A percentile compares a stretch with the other conserved stretches of the same genome.
phyloP scores from a whole-genome alignment of 2,329 filamentous ascomycete species.

The Fusarium chlamydosporum region DNA sequence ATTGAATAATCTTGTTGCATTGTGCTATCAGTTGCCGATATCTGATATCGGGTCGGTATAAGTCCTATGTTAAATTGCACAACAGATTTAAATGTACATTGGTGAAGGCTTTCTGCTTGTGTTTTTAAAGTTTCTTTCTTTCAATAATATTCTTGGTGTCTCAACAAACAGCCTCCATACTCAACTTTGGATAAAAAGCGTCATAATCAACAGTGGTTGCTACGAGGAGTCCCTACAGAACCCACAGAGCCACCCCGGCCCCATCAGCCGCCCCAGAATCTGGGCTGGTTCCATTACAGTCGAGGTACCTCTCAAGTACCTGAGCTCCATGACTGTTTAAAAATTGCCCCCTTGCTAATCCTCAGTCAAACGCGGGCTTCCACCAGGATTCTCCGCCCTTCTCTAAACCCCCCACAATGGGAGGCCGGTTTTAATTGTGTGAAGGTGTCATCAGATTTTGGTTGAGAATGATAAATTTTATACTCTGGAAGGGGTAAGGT shows the following conservation, averaged over 20 bases:
- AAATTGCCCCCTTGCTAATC: constrained; percentile 21
- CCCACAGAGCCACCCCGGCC: constrained; percentile 22
- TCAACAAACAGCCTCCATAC: background rate
- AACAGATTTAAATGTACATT: background rate
- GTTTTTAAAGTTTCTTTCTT: background rate
- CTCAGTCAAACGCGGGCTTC: constrained; percentile 8
- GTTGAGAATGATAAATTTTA: background rate
- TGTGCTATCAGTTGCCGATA: background rate
- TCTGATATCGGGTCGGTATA: background rate
- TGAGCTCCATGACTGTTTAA: constrained; percentile 8
- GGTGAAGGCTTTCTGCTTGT: background rate
- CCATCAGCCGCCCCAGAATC: constrained; percentile 36
- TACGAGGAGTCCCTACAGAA: constrained; percentile 14
- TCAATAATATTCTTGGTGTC: background rate
- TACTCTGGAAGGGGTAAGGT: background rate
- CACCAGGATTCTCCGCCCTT: constrained; percentile 37
- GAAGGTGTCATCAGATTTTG: background rate
- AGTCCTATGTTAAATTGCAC: background rate
- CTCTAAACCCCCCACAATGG: constrained; percentile 6
- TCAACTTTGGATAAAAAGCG: constrained; percentile 3
- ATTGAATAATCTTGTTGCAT: background rate
- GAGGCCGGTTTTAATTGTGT: background rate
- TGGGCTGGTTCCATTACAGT: constrained; percentile 6
- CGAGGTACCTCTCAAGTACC: constrained; percentile 37
- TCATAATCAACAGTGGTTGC: constrained; percentile 16